phyloP scores from a whole-genome alignment of 2,329 filamentous ascomycete genomes.

The Xylogone sp. region DNA sequence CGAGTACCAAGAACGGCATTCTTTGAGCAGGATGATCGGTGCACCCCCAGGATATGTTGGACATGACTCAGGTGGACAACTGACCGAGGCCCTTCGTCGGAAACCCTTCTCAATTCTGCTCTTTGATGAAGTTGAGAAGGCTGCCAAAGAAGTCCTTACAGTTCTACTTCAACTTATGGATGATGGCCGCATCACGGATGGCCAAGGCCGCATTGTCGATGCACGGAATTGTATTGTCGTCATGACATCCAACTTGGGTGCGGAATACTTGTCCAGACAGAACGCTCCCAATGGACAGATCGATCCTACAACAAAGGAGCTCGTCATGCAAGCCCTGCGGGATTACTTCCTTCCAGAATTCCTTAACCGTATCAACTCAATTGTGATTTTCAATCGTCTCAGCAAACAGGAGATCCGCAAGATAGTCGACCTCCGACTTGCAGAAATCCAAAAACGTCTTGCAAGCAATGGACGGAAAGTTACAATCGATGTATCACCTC shows the following conservation, averaged over 20 bases:
- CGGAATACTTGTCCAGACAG: conserved; percentile 84
- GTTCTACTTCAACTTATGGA: conserved; percentile 99
- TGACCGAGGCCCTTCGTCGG: conserved; percentile 90
- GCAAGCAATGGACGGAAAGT: conserved; percentile 81
- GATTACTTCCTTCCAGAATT: conserved; percentile 98
- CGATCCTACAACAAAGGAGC: conserved; percentile 77
- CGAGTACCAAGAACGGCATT: conserved; percentile 96
- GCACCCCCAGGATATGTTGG: conserved; percentile 96
- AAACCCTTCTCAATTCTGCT: conserved; percentile 96
- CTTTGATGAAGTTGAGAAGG: conserved; percentile 98
- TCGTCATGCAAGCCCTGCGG: conserved; percentile 87
- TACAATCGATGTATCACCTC: conserved; percentile 72
- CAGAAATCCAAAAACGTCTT: conserved; percentile 91
- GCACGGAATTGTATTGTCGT: conserved; percentile 98
- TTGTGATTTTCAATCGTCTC: conserved; percentile 97
- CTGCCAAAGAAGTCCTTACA: conserved; percentile 94
- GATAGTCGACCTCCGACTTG: conserved; percentile 88
- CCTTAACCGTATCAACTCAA: conserved; percentile 94
- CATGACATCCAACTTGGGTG: conserved; percentile 97
- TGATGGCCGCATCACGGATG: conserved; percentile 96
- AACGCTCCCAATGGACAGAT: conserved; percentile 78
- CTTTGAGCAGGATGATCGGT: conserved; percentile 95
- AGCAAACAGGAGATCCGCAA: conserved; percentile 85
- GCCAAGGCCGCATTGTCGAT: conserved; percentile 91
- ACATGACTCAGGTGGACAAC: conserved; percentile 90